A percentile compares a stretch with the other conserved stretches of the same genome.
Conservation (phyloP, 805 yeast species). For the Myxozyma lipomycoides region DNA sequence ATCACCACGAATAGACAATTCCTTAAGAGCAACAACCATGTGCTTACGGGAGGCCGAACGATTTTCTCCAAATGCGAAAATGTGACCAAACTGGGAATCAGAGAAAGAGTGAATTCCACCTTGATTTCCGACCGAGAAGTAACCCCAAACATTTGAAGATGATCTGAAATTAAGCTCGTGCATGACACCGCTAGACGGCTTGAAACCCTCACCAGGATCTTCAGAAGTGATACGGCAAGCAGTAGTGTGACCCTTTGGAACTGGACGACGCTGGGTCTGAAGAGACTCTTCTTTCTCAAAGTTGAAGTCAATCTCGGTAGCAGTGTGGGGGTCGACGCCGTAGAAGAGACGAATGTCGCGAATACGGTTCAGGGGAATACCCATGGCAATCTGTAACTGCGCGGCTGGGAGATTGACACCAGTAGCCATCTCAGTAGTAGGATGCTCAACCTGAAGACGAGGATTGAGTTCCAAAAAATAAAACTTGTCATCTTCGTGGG, state of each 20-base stretch:
- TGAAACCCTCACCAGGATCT: slow-evolving; percentile 99
- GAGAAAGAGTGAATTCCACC: slow-evolving; percentile 97
- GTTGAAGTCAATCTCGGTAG: slow-evolving; percentile 86
- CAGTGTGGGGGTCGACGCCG: slow-evolving; percentile 93
- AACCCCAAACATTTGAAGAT: slow-evolving; percentile 98
- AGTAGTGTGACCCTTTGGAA: slow-evolving; percentile 97
- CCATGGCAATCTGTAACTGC: slow-evolving; percentile 98
- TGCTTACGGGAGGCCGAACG: slow-evolving; percentile 97
- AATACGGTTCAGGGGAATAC: slow-evolving; percentile 93
- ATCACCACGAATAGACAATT: slow-evolving; percentile 95
- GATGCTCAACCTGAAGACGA: slow-evolving; percentile 99
- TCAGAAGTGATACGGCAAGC: slow-evolving; percentile 99
- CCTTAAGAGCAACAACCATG: slow-evolving; percentile 98
- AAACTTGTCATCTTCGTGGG: slow-evolving; percentile 89
- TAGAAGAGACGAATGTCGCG: slow-evolving; percentile 87
- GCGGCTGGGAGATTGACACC: slow-evolving; percentile 99
- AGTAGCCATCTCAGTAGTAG: slow-evolving; percentile 98
- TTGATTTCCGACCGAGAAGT: slow-evolving; percentile 92
- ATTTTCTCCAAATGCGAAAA: slow-evolving; percentile 97
- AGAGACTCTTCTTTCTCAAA: slow-evolving; percentile 69
- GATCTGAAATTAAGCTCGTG: slow-evolving; percentile 97
- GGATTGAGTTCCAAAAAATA: slow-evolving; percentile 97
- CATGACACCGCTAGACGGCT: slow-evolving; percentile 95
- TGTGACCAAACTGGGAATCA: slow-evolving; percentile 98
- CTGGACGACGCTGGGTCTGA: slow-evolving; percentile 82